phyloP scores from a whole-genome alignment of 2,329 filamentous ascomycete species.

The Nannizzia gypsea region DNA sequence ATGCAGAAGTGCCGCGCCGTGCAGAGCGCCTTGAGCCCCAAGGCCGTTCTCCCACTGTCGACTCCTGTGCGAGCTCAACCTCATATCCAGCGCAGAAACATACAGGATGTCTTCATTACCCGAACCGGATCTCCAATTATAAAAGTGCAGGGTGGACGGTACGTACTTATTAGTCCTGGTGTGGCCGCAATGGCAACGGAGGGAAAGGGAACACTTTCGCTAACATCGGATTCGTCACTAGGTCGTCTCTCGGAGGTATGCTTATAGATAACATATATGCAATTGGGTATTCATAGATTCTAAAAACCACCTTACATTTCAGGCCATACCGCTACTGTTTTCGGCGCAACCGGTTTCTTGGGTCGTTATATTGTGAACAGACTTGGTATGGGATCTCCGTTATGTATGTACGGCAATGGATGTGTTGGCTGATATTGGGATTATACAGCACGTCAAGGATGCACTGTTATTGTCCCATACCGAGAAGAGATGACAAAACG shows the following conservation, averaged over 20 bases:
- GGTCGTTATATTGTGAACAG: constrained; percentile 96
- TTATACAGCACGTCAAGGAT: constrained; percentile 69
- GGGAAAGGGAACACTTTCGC: constrained; percentile 10
- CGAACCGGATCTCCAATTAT: constrained; percentile 93
- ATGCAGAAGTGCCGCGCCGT: constrained; percentile 37
- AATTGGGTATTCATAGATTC: background rate
- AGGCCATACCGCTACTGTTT: constrained; percentile 95
- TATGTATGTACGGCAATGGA: background rate
- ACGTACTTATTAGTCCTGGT: constrained; percentile 26
- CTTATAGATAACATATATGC: constrained; percentile 12
- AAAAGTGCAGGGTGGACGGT: constrained; percentile 81
- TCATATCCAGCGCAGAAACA: constrained; percentile 36
- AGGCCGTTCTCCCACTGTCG: constrained; percentile 25
- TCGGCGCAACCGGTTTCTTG: constrained; percentile 90
- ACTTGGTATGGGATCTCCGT: constrained; percentile 48
- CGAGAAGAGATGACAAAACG: constrained; percentile 97
- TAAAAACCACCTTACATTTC: constrained; percentile 13
- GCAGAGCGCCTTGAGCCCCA: constrained; percentile 31
- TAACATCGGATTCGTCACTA: constrained; percentile 28
- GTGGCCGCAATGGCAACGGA: constrained; percentile 7
- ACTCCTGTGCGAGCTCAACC: constrained; percentile 23
- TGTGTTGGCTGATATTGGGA: constrained; percentile 24
- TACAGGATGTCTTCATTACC: constrained; percentile 83
- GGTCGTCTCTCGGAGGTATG: constrained; percentile 76
- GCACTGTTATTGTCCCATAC: constrained; percentile 84